Percentiles rank a stretch among this genome's conserved stretches.
Conservation (phyloP, 2,329 filamentous ascomycete genomes). For the Hypoxylon sp. region DNA sequence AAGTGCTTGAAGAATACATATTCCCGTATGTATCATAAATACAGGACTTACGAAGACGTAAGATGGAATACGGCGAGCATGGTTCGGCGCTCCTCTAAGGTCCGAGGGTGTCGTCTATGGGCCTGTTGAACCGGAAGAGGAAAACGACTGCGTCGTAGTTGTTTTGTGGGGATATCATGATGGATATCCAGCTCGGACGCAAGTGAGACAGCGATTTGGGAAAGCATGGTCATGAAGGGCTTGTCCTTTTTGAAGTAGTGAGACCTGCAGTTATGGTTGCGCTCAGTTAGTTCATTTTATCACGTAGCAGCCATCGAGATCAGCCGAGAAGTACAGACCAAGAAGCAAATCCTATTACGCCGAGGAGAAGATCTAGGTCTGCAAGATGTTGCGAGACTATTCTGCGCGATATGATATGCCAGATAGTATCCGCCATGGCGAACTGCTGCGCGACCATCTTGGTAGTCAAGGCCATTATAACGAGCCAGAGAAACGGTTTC, state of each 20-base stretch:
- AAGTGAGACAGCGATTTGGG: conserved; percentile 47
- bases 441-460: conserved; percentile 41
- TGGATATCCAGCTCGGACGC: conserved; percentile 50
- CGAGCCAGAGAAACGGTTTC: conserved; percentile 47
- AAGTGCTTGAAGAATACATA: neutral
- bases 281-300: conserved; percentile 13
- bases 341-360: conserved; percentile 40
- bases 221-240: conserved; percentile 49
- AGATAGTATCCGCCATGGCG: conserved; percentile 39
- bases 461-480: conserved; percentile 40
- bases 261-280: conserved; percentile 30
- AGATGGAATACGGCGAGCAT: conserved; percentile 48
- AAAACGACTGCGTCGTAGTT: conserved; percentile 26
- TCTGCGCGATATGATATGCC: conserved; percentile 44
- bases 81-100: conserved; percentile 44
- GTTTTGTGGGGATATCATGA: conserved; percentile 21
- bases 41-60: conserved; percentile 49
- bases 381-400: conserved; percentile 42
- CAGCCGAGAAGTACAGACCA: conserved; percentile 40
- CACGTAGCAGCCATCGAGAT: neutral
- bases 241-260: conserved; percentile 45
- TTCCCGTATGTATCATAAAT: neutral
- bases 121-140: conserved; percentile 16
- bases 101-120: conserved; percentile 28
- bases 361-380: conserved; percentile 43